Percentiles rank a stretch among this genome's conserved stretches.
Evolutionary conservation across 2,329 filamentous ascomycete genomes (phyloP).

Genomic region (Erysiphe neolycopersici): DNA sequence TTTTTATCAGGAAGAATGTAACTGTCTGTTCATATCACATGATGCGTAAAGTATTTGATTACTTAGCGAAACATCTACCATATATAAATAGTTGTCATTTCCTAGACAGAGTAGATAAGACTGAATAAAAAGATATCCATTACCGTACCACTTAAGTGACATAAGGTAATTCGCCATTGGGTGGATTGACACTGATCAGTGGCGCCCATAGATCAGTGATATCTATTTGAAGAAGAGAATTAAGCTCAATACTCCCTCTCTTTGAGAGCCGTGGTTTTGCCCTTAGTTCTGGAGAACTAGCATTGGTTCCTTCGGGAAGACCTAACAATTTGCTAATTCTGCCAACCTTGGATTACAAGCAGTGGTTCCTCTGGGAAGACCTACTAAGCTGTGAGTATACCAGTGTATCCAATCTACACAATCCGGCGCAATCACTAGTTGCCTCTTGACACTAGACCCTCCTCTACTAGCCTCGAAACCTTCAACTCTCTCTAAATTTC

Average conservation of each 20-base stretch:
- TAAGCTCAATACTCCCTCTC: neutral
- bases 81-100: neutral
- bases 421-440: neutral
- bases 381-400: neutral
- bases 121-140: neutral
- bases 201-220: neutral
- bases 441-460: no score
- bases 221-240: neutral
- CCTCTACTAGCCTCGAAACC: no score
- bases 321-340: neutral
- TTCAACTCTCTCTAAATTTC: no score
- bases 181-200: neutral
- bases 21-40: no score
- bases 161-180: neutral
- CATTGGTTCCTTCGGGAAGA: neutral
- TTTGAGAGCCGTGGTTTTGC: neutral
- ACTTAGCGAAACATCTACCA: no score
- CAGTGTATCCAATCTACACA: neutral
- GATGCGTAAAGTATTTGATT: no score
- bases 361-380: neutral
- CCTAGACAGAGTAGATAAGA: neutral
- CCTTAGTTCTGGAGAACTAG: neutral
- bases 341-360: neutral
- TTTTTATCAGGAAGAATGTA: no score
- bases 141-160: neutral